Conservation (phyloP, 768 basidiomycete species). For the Coprinellus micaceus region DNA sequence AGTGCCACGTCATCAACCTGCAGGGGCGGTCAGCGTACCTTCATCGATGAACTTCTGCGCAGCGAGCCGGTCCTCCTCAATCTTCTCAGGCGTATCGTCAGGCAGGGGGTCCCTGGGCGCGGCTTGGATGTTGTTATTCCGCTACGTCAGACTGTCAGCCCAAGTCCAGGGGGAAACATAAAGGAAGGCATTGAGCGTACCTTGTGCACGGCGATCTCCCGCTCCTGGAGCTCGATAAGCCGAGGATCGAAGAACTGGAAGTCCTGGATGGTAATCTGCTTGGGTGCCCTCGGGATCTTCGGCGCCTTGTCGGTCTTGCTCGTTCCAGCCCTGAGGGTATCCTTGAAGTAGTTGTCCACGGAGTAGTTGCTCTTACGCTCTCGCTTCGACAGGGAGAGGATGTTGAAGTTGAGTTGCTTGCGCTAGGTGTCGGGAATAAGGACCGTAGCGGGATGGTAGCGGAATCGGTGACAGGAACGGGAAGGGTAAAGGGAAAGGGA, state of each 20-base stretch:
- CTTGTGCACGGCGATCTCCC: constrained; percentile 79
- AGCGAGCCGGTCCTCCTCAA: constrained; percentile 73
- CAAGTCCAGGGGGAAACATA: too few relatives aligned
- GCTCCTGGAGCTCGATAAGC: constrained; percentile 78
- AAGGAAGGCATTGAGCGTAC: too few relatives aligned
- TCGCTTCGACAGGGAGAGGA: constrained; percentile 86
- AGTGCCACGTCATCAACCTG: too few relatives aligned
- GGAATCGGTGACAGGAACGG: constrained; percentile 72
- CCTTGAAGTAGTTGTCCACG: constrained; percentile 93
- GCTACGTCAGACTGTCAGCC: constrained; percentile 28
- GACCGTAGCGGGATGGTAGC: constrained; percentile 87
- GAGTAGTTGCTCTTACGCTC: constrained; percentile 94
- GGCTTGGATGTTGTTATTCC: constrained; percentile 63
- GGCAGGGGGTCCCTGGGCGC: constrained; percentile 62
- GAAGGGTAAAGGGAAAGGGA: constrained; percentile 53
- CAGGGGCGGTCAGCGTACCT: constrained; percentile 40
- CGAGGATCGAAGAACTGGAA: constrained; percentile 94
- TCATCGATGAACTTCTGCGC: constrained; percentile 88
- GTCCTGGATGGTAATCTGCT: constrained; percentile 84
- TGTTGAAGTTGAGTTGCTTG: constrained; percentile 69
- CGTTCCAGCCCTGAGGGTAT: constrained; percentile 76
- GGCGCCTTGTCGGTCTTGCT: constrained; percentile 78
- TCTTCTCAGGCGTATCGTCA: constrained; percentile 75
- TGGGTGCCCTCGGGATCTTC: constrained; percentile 81
- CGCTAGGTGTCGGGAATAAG: constrained; percentile 32